phyloP scores from a whole-genome alignment of 139 green algal species.

The Prasinococcaceae sp. region DNA sequence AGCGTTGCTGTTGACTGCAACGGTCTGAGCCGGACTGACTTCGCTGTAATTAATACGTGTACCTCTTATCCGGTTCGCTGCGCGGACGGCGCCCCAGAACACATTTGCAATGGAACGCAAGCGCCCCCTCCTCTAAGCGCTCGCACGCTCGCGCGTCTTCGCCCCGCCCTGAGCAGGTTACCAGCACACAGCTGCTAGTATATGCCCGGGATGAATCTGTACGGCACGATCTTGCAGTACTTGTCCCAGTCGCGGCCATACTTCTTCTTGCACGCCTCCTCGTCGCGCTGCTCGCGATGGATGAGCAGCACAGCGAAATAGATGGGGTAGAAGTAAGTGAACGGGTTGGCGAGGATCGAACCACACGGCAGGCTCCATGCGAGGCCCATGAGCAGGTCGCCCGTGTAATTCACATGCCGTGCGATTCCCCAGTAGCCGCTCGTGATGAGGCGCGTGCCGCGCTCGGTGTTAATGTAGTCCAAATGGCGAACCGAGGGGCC shows the following conservation, averaged over 20 bases:
- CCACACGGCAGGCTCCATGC: slow-evolving; percentile 86
- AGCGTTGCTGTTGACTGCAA: too few relatives aligned
- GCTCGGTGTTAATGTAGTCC: too few relatives aligned
- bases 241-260: slow-evolving; percentile 89
- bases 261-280: slow-evolving; percentile 70
- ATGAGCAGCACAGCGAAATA: slow-evolving; percentile 84
- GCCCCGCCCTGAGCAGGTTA: too few relatives aligned
- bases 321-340: slow-evolving; percentile 92
- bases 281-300: slow-evolving; percentile 49
- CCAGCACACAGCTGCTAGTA: slow-evolving; percentile 54
- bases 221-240: slow-evolving; percentile 80
- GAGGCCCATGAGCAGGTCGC: slow-evolving; percentile 81
- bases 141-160: too few relatives aligned
- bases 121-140: too few relatives aligned
- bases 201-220: slow-evolving; percentile 75
- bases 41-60: too few relatives aligned
- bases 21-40: too few relatives aligned
- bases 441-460: slow-evolving; percentile 17
- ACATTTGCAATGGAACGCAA: too few relatives aligned
- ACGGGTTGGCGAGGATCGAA: slow-evolving; percentile 14
- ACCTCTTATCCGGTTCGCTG: too few relatives aligned
- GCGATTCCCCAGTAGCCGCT: slow-evolving; percentile 45
- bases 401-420: slow-evolving; percentile 87
- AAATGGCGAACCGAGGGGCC: slow-evolving; percentile 14
- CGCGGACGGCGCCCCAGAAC: too few relatives aligned